A percentile compares a stretch with the other conserved stretches of the same genome.
Conservation (phyloP, 345 rosid genomes). For the Eucalyptus regnans region DNA sequence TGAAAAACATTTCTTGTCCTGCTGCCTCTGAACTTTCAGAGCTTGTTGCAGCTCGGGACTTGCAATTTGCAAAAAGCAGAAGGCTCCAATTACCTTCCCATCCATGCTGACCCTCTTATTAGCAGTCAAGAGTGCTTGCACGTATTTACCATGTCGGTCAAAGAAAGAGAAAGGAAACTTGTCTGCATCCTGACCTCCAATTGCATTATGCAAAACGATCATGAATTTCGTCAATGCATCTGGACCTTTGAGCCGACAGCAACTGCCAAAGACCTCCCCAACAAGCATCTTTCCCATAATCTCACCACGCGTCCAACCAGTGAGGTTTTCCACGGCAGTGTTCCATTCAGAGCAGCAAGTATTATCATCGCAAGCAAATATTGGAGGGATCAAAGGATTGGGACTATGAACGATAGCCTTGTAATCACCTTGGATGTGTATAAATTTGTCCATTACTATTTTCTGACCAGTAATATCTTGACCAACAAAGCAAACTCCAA, state of each 20-base stretch:
- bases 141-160: conserved; percentile 56
- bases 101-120: conserved; percentile 67
- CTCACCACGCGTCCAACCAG: conserved; percentile 62
- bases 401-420: conserved; percentile 90
- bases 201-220: conserved; percentile 80
- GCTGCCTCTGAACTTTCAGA: conserved; percentile 61
- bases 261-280: conserved; percentile 88
- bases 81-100: conserved; percentile 75
- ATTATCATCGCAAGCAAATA: conserved; percentile 89
- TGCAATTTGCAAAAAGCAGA: conserved; percentile 94
- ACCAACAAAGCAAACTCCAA: conserved; percentile 93
- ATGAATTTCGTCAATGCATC: conserved; percentile 89
- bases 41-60: conserved; percentile 91
- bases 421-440: conserved; percentile 87
- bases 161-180: conserved; percentile 76
- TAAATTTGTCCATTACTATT: conserved; percentile 90
- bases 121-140: conserved; percentile 81
- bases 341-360: conserved; percentile 95
- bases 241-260: conserved; percentile 80
- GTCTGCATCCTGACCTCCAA: conserved; percentile 80
- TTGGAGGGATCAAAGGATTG: conserved; percentile 90
- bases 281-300: conserved; percentile 82
- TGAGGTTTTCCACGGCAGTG: conserved; percentile 94
- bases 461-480: conserved; percentile 92
- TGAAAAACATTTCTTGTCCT: conserved; percentile 46